A percentile compares a stretch with the other conserved stretches of the same genome.
These are phyloP conservation scores for Trichoderma brevicompactum DNA, from an alignment of 2,329 filamentous ascomycete genomes.

Conservation along the genomic window DNA sequence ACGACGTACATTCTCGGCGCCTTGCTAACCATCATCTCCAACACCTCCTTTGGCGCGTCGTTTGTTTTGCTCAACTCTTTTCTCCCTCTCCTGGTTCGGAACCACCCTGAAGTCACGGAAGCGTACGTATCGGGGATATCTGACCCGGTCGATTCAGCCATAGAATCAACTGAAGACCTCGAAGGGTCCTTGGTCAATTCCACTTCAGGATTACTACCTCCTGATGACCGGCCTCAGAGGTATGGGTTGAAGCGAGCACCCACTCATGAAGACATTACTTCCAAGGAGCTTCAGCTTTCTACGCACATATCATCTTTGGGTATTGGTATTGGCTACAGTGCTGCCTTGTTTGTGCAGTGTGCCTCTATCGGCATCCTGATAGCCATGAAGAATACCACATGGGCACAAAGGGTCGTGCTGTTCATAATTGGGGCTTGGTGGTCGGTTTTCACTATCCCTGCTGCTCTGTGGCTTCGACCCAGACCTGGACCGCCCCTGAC, in stretches of 20 bases:
- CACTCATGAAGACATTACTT: constrained; percentile 57
- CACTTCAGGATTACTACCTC: constrained; percentile 53
- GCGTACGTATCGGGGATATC: constrained; percentile 38
- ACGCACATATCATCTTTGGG: constrained; percentile 91
- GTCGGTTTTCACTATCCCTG: constrained; percentile 87
- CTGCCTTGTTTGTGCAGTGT: constrained; percentile 82
- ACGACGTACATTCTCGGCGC: constrained; percentile 79
- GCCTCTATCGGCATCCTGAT: constrained; percentile 78
- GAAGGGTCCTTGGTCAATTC: constrained; percentile 45
- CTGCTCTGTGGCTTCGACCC: constrained; percentile 83
- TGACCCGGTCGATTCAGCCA: constrained; percentile 39
- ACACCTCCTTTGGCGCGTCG: constrained; percentile 91
- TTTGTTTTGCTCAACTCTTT: constrained; percentile 97
- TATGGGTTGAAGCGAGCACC: constrained; percentile 45
- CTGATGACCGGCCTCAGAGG: constrained; percentile 34
- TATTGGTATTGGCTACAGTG: constrained; percentile 91
- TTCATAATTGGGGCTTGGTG: constrained; percentile 91
- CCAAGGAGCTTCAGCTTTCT: constrained; percentile 75
- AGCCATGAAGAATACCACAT: constrained; percentile 73
- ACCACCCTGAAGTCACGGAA: constrained; percentile 66
- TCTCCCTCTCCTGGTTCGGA: constrained; percentile 83
- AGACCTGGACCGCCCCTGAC: constrained; percentile 84
- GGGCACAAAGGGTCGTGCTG: constrained; percentile 83
- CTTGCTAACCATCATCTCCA: constrained; percentile 84
- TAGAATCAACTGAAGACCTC: constrained; percentile 41